Conservation (phyloP, 768 basidiomycete species). For the Phaffia tasmanica region DNA sequence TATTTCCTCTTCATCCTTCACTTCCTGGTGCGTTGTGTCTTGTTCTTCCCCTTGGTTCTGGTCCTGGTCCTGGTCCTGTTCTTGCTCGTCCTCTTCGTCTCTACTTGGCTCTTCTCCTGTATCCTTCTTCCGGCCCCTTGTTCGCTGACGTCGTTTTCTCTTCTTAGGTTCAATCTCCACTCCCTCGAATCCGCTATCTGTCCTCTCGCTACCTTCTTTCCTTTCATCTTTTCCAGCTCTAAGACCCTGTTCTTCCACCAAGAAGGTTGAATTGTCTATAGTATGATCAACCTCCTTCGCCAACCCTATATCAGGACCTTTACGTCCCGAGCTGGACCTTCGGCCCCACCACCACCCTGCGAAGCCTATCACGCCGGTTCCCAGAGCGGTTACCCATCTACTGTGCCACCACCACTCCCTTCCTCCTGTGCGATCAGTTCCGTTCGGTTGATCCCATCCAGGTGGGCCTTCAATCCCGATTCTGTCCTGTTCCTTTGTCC, state of each 20-base stretch:
- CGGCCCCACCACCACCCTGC: background rate
- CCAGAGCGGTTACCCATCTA: background rate
- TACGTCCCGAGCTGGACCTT: background rate
- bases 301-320: background rate
- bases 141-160: constrained; percentile 32
- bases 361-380: no score
- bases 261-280: background rate
- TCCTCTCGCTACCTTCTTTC: background rate
- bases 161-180: constrained; percentile 1
- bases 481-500: background rate
- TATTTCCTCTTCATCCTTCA: constrained; percentile 40
- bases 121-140: constrained; percentile 49
- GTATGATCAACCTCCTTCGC: background rate
- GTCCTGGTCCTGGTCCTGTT: constrained; percentile 35
- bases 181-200: constrained; percentile 5
- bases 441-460: constrained; percentile 1
- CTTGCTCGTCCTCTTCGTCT: constrained; percentile 37
- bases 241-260: background rate
- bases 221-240: no score
- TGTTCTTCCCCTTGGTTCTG: constrained; percentile 28
- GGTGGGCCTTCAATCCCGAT: constrained; percentile 7
- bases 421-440: background rate
- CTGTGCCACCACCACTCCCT: background rate
- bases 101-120: constrained; percentile 39
- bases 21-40: constrained; percentile 47